These are phyloP conservation scores for Cornus suecica DNA, from an alignment of 148 eudicot genomes.

Conservation along the genomic window DNA sequence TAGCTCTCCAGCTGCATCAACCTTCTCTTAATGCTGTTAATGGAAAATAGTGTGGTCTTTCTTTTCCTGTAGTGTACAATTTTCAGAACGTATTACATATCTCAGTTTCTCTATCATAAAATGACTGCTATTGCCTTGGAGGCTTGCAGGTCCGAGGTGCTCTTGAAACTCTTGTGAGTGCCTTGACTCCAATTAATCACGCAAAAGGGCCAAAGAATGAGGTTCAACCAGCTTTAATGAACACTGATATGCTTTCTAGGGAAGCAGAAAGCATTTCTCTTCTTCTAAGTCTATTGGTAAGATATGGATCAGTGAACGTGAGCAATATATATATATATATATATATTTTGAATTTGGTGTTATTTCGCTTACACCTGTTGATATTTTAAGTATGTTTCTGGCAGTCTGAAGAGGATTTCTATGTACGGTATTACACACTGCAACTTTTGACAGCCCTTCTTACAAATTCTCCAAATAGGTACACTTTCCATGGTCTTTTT, in stretches of 20 bases:
- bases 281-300: conserved; percentile 87
- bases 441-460: conserved; percentile 90
- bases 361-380: not conserved
- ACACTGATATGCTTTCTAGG: conserved; percentile 84
- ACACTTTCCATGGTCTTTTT: conserved; percentile 11
- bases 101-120: not conserved
- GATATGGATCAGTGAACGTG: not conserved
- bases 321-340: no score
- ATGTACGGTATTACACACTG: conserved; percentile 89
- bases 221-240: conserved; percentile 88
- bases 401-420: conserved; percentile 96
- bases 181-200: conserved; percentile 83
- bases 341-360: not conserved
- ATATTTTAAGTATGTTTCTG: conserved; percentile 22
- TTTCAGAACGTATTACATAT: not conserved
- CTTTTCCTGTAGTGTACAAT: not conserved
- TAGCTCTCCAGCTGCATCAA: not conserved
- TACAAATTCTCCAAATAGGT: conserved; percentile 88
- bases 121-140: conserved; percentile 14
- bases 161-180: conserved; percentile 91
- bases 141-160: conserved; percentile 85
- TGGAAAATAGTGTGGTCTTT: not conserved
- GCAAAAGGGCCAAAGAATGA: conserved; percentile 52
- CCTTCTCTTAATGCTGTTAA: not conserved
- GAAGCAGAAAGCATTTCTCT: conserved; percentile 89